Base-by-base conservation (phyloP, 495 filamentous ascomycete species). In the Lophium mytilinum region DNA sequence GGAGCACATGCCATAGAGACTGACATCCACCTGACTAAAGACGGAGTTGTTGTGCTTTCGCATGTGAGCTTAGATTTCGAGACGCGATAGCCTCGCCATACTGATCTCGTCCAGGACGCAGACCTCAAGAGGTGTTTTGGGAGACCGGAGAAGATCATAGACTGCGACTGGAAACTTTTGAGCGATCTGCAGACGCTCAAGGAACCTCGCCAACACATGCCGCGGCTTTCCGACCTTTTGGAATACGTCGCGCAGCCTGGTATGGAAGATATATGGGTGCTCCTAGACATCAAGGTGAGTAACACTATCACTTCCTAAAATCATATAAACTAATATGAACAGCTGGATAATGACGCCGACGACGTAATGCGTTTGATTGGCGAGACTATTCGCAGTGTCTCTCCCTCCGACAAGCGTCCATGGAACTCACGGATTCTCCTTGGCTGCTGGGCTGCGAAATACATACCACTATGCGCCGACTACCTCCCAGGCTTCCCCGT, bases 1-100 rank as follows among this genome's bases (percentile, higher is more conserved):
- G 89, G 90, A 30, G 82, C 84, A 2, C 79, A 96, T 66, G 91
- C 88, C 0, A 73, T 97, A 15, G 92, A 97, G 71, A 89, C 89
- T 9, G 91, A 97, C 68, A 66, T 96, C 15, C 92, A 95, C 62
- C 66, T 95, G 19, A 83, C 88, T 1, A 82, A 79, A 53, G 92
- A 97, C 68, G 83, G 84, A 9, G 83, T 95, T 0, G 86, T 96
- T 0, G 87, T 97, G 14, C 70, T 96, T 4, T 87, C 86, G 34
- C 88, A 93, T 73, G 88, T 91, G 73, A 66, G 81, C 63, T n/a
- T 39, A 19, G 19, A 19, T 9, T 17, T 41, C 21, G 11, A 18
- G 12, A 34, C 11, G 21, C 24, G 21, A 5, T 17, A 19, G 39
- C 11, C 18, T 65, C 51, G 15, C 14, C 42, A 30, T 45, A 41